These are phyloP conservation scores for Cyberlindnera xylosilytica DNA, from an alignment of 805 yeast species.

Conservation along the genomic window DNA sequence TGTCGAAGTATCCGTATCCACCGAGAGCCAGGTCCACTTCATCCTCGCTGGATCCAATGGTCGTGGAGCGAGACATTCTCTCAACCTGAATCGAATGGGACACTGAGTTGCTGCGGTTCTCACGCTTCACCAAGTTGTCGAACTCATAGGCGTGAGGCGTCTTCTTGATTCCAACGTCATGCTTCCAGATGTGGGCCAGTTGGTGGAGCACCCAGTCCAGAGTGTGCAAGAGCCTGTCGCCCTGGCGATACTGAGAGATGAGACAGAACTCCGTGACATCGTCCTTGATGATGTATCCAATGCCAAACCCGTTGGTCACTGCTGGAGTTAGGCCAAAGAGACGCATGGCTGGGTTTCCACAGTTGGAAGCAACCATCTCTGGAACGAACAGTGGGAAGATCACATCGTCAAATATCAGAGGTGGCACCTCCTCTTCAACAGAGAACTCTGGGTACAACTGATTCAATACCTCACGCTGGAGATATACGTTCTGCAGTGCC, in stretches of 20 bases:
- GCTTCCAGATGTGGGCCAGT: conserved; percentile 44
- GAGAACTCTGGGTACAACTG: conserved; percentile 41
- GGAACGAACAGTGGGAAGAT: conserved; percentile 37
- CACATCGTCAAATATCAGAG: conserved; percentile 42
- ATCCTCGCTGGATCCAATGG: conserved; percentile 25
- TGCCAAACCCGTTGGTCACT: conserved; percentile 84
- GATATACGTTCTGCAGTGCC: conserved; percentile 56
- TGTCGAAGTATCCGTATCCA: conserved; percentile 77
- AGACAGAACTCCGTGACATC: conserved; percentile 80
- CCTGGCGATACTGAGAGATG: conserved; percentile 85
- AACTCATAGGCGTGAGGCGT: conserved; percentile 31
- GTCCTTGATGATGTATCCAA: conserved; percentile 83
- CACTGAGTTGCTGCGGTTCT: conserved; percentile 11
- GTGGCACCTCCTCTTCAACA: conserved; percentile 35
- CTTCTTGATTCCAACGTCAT: conserved; percentile 20
- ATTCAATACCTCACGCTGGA: conserved; percentile 45
- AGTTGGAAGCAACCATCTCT: conserved; percentile 59
- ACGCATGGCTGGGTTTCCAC: conserved; percentile 88
- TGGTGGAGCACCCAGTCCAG: conserved; percentile 66
- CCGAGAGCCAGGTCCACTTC: conserved; percentile 44
- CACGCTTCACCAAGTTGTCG: conserved; percentile 30
- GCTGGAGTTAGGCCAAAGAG: conserved; percentile 91
- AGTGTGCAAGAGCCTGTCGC: conserved; percentile 72
- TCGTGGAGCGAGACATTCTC: conserved; percentile 23
- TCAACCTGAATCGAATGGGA: conserved; percentile 12